Base-by-base conservation (phyloP, 2,329 filamentous ascomycete species). In the Diaporthe citrichinensis region DNA sequence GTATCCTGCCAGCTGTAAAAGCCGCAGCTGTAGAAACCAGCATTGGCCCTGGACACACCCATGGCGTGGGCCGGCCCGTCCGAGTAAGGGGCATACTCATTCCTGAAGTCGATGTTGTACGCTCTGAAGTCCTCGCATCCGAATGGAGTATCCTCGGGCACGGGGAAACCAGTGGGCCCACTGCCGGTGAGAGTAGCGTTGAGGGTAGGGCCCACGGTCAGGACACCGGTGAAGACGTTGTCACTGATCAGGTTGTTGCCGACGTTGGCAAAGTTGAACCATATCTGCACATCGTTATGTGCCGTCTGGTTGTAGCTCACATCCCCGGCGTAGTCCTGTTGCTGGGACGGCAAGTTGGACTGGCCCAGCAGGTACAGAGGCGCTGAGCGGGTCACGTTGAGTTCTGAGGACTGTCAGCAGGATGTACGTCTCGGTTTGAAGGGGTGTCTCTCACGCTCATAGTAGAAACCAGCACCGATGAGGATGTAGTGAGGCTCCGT, bases 1-100 rank as follows among this genome's bases (percentile, higher is more conserved):
- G 92, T 94, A 77, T 94, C 92, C 82, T 94, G 92, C 79, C 92
- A 94, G 75, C 89, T 91, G 79, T 92, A 92, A 78, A 94, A 90
- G 0, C 91, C 90, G 62, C 90, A 92, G 62, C 89, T 89, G 80
- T 94, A 94, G 80, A 94, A 94, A 0, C 91, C 91, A 0, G 90
- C 88, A 80, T 94, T 94, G 0, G 92, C 91, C 59, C 90, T 88
- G 77, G 89, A 90, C 7, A 93, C 86, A 25, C 88, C 90, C 9
- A 93, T 79, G 0, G 92, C 92, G 55, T 93, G 87, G 4, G 88
- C 86, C 0, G 92, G 92, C 0, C 91, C 91, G 49, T 86, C 86
- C 2, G 88, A 78, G 34, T 81, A 81, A 0, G 88, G 88, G 0
- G 85, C 84, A 78, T 87, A 92, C 59, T 90, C 86, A 78, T 94